Base-by-base conservation (phyloP, 2,329 filamentous ascomycete species). In the Pestalotiopsis sp. region DNA sequence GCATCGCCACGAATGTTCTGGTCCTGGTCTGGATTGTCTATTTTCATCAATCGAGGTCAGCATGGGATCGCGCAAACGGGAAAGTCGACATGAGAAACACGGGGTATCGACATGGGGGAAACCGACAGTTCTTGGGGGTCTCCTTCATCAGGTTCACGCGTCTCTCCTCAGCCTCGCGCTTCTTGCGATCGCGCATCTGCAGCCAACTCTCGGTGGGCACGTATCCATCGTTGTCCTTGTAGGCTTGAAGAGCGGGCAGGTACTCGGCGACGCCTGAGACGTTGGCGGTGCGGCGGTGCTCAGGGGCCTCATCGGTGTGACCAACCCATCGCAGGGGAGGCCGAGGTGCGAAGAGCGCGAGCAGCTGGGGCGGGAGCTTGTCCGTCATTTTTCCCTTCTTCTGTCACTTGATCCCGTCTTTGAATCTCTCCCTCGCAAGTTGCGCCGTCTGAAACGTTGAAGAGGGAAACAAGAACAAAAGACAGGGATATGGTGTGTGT, bases 331-430 rank as follows among this genome's bases (percentile, higher is more conserved):
- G 92, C 79, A 98, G 85, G 69, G 95, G 92, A 75, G 96, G 96
- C 69, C 96, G 93, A 79, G 96, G 93, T 82, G 95, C 93, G 84
- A 99, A 99, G 74, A 98, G 93, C 82, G 93, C 93, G 76, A 98
- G 88, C 69, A 98, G 88, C 79, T 97, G 95, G 67, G 93, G 93
- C 69, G 96, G 95, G 23, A 99, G 92, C 83, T 97, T 96, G 87
- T 98, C 95, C 64, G 96, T 98, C 96, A 98, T 99, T 20, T 61
- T 62, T 14, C 7, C 31, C 12, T n/a, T 39, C 9, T 4, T 20
- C 12, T 20, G 25, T 25, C 45, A 23, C 57, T 59, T 23, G 23
- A 23, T 58, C 20, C 12, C 14, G 25, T 27, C 25, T 59, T 25
- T 27, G 17, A 36, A 11, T 27, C 13, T n/a, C 57, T 36, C 27